Percentiles rank a stretch among this genome's conserved stretches.
Conservation (phyloP, 352 stramenopile genomes). For the Phytophthora niederhauseri region DNA sequence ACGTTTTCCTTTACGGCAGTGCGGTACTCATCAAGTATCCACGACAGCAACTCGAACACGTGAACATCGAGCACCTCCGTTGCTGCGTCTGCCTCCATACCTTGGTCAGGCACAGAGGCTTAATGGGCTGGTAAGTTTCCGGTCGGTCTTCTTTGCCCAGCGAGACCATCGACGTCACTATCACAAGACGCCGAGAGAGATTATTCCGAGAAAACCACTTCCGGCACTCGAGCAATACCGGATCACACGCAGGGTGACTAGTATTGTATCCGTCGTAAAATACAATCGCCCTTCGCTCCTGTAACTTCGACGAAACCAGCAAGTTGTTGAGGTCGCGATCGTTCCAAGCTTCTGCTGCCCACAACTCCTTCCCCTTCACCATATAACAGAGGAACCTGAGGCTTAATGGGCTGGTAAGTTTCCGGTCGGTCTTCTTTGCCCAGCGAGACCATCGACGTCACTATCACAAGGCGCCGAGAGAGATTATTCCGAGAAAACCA, state of each 20-base stretch:
- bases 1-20: not conserved
- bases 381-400: not conserved
- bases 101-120: not conserved
- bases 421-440: not conserved
- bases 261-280: not conserved
- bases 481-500: not conserved
- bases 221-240: not conserved
- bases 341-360: not conserved
- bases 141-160: not conserved
- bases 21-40: not conserved
- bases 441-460: not conserved
- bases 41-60: not conserved
- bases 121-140: not conserved
- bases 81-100: too few relatives aligned
- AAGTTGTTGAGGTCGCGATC: not conserved
- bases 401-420: not conserved
- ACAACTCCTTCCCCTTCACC: not conserved
- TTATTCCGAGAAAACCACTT: not conserved
- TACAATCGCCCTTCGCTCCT: not conserved
- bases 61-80: too few relatives aligned
- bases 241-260: not conserved
- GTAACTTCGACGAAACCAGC: not conserved
- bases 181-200: not conserved
- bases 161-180: not conserved
- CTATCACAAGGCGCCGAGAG: not conserved